phyloP scores from a whole-genome alignment of 2,329 filamentous ascomycete genomes.

The Aaosphaeria pasadenensis region DNA sequence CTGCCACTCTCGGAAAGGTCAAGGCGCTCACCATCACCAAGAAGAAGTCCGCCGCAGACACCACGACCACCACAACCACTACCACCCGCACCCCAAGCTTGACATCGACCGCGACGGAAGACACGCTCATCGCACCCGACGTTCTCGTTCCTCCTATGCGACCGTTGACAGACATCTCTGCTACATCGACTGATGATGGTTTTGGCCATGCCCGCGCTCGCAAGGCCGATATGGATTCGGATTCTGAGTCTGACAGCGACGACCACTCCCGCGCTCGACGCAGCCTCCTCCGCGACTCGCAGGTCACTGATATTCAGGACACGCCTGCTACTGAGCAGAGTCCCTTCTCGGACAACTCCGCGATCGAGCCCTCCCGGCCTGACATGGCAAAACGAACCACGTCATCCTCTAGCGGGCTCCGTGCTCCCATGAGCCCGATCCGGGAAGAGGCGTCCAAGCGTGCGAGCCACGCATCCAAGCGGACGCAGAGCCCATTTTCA shows the following conservation, averaged over 20 bases:
- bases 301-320: conserved; percentile 35
- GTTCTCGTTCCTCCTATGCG: conserved; percentile 9
- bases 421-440: conserved; percentile 42
- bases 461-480: conserved; percentile 31
- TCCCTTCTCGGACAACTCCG: conserved; percentile 32
- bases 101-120: conserved; percentile 12
- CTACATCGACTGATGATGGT: conserved; percentile 29
- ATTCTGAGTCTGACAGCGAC: conserved; percentile 33
- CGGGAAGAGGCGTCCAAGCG: conserved; percentile 44
- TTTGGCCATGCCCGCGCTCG: conserved; percentile 27
- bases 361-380: conserved; percentile 17
- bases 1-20: conserved; percentile 42
- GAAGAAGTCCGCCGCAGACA: conserved; percentile 22
- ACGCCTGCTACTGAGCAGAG: conserved; percentile 32
- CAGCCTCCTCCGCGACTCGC: conserved; percentile 29
- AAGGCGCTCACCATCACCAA: conserved; percentile 45
- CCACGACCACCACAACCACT: conserved; percentile 1
- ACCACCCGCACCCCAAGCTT: conserved; percentile 7
- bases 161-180: conserved; percentile 30
- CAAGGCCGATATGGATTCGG: conserved; percentile 18
- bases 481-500: conserved; percentile 33
- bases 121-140: conserved; percentile 12
- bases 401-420: conserved; percentile 23
- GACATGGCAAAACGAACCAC: conserved; percentile 26
- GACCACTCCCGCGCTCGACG: conserved; percentile 31